Evolutionary conservation across 192 early-diverging fungal species (phyloP).

Genomic region (Neocallimastix lanati): DNA sequence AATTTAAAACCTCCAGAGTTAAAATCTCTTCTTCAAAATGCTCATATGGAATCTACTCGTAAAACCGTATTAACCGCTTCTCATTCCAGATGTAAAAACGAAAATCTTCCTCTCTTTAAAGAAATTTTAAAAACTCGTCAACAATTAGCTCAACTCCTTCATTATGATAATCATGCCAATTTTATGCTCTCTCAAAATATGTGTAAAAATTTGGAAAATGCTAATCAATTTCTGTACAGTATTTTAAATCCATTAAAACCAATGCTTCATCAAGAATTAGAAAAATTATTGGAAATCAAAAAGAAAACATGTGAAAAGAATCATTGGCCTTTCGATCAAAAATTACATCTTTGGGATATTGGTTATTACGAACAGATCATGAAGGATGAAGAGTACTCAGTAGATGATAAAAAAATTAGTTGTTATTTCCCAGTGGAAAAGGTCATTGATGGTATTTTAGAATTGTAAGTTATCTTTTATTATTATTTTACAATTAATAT

Average conservation of each 20-base stretch:
- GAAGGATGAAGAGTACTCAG: not conserved
- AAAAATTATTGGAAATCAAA: not conserved
- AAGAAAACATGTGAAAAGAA: not conserved
- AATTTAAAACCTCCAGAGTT: not conserved
- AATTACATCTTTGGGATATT: not conserved
- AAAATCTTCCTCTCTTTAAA: not conserved
- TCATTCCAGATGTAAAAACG: not conserved
- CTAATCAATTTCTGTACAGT: not conserved
- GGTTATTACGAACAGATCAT: not conserved
- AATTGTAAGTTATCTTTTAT: not conserved
- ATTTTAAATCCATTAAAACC: not conserved
- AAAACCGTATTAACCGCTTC: not conserved
- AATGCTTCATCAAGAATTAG: not conserved
- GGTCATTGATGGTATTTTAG: not conserved
- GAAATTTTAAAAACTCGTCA: not conserved
- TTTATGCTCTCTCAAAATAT: not conserved
- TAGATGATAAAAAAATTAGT: conserved; percentile 1
- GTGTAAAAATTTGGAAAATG: not conserved
- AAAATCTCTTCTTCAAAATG: not conserved
- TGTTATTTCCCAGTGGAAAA: conserved; percentile 1
- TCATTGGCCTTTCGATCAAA: not conserved
- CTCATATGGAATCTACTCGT: not conserved
- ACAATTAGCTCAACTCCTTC: not conserved
- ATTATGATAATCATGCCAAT: not conserved
- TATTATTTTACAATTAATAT: too few species aligned